A percentile compares a stretch with the other conserved stretches of the same genome.
phyloP scores from a whole-genome alignment of 495 filamentous ascomycete species.

The Hypoxylon trugodes region DNA sequence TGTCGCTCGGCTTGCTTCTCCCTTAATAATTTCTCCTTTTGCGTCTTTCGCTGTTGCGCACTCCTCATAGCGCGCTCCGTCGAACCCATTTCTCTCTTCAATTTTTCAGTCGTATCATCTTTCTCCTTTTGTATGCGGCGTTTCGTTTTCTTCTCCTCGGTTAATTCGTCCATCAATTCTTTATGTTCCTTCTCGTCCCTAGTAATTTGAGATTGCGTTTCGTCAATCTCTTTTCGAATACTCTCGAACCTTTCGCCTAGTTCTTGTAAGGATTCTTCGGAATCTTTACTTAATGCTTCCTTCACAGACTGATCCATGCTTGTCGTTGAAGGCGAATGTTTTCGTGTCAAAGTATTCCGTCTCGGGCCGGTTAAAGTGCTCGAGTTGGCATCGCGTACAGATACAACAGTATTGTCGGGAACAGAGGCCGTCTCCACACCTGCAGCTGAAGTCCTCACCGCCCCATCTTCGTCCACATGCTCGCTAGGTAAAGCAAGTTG shows the following conservation, averaged over 20 bases:
- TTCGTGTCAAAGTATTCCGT: slow-evolving; percentile 74
- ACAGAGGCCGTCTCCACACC: slow-evolving; percentile 65
- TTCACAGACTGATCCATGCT: slow-evolving; percentile 63
- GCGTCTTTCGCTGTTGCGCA: slow-evolving; percentile 80
- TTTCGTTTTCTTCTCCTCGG: slow-evolving; percentile 73
- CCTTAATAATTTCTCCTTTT: slow-evolving; percentile 81
- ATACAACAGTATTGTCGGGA: slow-evolving; percentile 57
- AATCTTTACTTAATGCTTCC: slow-evolving; percentile 52
- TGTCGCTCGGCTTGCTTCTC: slow-evolving; percentile 73
- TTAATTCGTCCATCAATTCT: slow-evolving; percentile 78
- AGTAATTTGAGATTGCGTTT: slow-evolving; percentile 59
- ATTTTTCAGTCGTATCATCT: slow-evolving; percentile 81
- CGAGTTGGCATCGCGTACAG: slow-evolving; percentile 69
- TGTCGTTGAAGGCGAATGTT: slow-evolving; percentile 76
- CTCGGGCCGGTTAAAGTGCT: slow-evolving; percentile 64
- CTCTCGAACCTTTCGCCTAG: slow-evolving; percentile 76
- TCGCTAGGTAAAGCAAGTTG: slow-evolving; percentile 50
- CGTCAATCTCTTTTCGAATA: slow-evolving; percentile 74
- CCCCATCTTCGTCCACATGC: slow-evolving; percentile 49
- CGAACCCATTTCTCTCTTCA: slow-evolving; percentile 80
- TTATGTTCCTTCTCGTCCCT: slow-evolving; percentile 74
- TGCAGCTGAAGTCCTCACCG: slow-evolving; percentile 50
- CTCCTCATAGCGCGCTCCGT: slow-evolving; percentile 83
- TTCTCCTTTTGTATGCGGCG: slow-evolving; percentile 80
- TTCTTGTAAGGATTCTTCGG: slow-evolving; percentile 58